phyloP scores from a whole-genome alignment of 2,329 filamentous ascomycete genomes.

The Plectosphaerella cucumerina region DNA sequence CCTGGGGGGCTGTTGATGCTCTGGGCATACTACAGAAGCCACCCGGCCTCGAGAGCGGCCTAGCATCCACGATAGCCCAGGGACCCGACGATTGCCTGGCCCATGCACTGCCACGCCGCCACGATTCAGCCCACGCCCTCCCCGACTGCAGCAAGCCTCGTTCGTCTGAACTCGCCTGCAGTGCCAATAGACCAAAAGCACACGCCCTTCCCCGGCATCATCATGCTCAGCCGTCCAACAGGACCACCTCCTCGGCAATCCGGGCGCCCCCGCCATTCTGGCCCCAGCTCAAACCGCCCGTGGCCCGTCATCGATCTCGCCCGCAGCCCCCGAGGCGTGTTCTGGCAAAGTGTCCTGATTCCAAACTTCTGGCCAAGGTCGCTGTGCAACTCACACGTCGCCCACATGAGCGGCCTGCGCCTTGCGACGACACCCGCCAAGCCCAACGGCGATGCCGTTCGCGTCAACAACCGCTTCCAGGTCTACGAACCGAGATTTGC shows the following conservation, averaged over 20 bases:
- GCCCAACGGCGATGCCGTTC: conserved; percentile 75
- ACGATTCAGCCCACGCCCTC: too few species aligned
- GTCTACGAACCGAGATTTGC: conserved; percentile 74
- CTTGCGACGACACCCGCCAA: conserved; percentile 73
- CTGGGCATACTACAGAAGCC: not conserved
- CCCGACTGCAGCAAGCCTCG: too few species aligned
- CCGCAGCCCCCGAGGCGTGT: conserved; percentile 45
- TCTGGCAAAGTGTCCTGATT: conserved; percentile 64
- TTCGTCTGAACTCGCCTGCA: too few species aligned
- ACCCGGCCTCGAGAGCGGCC: too few species aligned
- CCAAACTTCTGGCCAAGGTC: conserved; percentile 69
- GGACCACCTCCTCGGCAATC: conserved; percentile 8
- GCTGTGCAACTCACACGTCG: conserved; percentile 72
- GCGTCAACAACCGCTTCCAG: conserved; percentile 89
- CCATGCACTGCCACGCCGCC: not conserved
- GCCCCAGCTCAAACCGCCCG: conserved; percentile 66
- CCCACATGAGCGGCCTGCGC: conserved; percentile 65
- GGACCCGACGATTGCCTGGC: too few species aligned
- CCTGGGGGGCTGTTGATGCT: too few species aligned
- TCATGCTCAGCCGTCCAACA: too few species aligned
- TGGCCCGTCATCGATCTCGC: conserved; percentile 62
- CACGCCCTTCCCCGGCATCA: not conserved
- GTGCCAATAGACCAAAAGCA: not conserved
- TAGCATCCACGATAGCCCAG: too few species aligned
- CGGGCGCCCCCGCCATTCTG: conserved; percentile 46